phyloP scores from a whole-genome alignment of 495 filamentous ascomycete genomes.

The Xylona heveae region DNA sequence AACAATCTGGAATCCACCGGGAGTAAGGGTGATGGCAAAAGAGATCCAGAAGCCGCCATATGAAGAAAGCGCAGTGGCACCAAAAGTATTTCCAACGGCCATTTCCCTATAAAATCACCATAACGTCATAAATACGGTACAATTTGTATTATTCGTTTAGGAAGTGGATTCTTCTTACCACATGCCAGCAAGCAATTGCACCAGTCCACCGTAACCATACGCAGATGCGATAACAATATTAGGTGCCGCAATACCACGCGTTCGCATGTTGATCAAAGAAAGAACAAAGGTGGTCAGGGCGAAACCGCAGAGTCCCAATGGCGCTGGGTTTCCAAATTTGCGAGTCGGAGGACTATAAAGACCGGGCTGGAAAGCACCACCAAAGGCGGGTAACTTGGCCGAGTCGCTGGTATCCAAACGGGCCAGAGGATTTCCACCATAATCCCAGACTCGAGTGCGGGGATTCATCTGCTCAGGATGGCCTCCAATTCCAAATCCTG shows the following conservation, averaged over 20 bases:
- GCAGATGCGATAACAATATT: conserved; percentile 21
- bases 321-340: conserved; percentile 22
- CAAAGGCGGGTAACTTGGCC: conserved; percentile 55
- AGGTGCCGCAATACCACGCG: conserved; percentile 26
- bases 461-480: too few species aligned
- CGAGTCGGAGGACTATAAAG: conserved; percentile 34
- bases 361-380: conserved; percentile 93
- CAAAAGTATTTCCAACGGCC: conserved; percentile 51
- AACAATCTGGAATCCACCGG: conserved; percentile 45
- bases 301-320: conserved; percentile 42
- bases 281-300: conserved; percentile 91
- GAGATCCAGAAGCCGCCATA: conserved; percentile 97
- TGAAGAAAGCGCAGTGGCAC: conserved; percentile 51
- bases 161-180: conserved; percentile 41
- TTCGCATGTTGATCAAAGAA: conserved; percentile 58
- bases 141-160: neutral
- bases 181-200: conserved; percentile 91
- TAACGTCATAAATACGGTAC: neutral
- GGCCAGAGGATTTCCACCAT: conserved; percentile 47
- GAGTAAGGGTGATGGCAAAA: conserved; percentile 74
- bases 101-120: conserved; percentile 53
- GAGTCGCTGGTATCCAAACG: conserved; percentile 39
- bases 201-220: conserved; percentile 40
- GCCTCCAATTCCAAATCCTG: too few species aligned
- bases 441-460: too few species aligned